These are phyloP conservation scores for Hyaloscypha finlandica DNA, from an alignment of 495 filamentous ascomycete genomes.

Conservation along the genomic window DNA sequence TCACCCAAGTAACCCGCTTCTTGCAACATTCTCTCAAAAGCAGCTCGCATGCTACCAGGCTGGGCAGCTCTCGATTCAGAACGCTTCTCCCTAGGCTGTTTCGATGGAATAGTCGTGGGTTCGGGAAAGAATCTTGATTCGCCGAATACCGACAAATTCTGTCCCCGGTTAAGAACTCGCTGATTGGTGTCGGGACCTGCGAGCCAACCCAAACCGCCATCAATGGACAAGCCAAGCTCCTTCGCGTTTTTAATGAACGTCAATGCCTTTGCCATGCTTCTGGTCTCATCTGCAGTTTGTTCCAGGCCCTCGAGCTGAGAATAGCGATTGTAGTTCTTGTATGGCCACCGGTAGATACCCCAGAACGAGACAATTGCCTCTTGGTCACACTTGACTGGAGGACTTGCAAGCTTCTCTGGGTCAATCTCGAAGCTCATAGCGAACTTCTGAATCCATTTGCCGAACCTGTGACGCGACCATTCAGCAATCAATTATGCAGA, in stretches of 20 bases:
- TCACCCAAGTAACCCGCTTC: conserved; percentile 29
- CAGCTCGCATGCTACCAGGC: neutral
- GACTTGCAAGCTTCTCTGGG: conserved; percentile 38
- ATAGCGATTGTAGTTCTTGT: conserved; percentile 49
- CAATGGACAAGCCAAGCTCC: conserved; percentile 56
- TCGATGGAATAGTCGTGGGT: neutral
- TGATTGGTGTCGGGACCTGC: conserved; percentile 30
- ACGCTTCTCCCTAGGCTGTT: neutral
- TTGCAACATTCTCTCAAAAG: conserved; percentile 30
- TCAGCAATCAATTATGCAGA: neutral
- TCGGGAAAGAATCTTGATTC: conserved; percentile 28
- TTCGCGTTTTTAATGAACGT: conserved; percentile 40
- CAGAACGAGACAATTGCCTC: conserved; percentile 46
- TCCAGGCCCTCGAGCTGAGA: conserved; percentile 49
- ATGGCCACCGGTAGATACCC: conserved; percentile 56
- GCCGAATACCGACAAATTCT: conserved; percentile 28
- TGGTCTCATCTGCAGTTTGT: conserved; percentile 52
- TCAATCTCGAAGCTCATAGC: conserved; percentile 59
- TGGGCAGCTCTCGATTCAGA: neutral
- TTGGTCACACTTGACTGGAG: conserved; percentile 43
- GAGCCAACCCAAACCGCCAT: conserved; percentile 59
- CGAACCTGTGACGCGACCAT: conserved; percentile 38
- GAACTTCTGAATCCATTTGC: conserved; percentile 48
- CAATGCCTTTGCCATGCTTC: conserved; percentile 50
- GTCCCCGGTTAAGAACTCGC: conserved; percentile 3